Percentiles rank a stretch among this genome's conserved stretches.
Conservation (phyloP, 306 rosid species). For the Ceratonia siliqua region DNA sequence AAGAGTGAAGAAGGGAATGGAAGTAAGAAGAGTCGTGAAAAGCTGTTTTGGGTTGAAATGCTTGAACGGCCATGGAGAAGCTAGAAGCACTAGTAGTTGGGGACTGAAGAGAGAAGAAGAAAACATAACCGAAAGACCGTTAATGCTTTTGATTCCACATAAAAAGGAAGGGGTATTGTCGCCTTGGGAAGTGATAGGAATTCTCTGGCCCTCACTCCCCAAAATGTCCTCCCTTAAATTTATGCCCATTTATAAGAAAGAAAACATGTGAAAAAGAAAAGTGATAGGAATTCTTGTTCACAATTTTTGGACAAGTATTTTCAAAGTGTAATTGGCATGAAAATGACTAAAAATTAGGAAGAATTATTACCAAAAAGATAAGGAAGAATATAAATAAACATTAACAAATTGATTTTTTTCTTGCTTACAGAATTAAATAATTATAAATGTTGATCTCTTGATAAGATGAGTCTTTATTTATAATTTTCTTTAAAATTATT, state of each 20-base stretch:
- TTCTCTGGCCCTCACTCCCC: slow-evolving; percentile 37
- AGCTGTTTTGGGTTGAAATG: slow-evolving; percentile 15
- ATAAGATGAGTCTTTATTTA: no score
- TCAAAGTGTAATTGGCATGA: no score
- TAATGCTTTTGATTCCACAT: neutral
- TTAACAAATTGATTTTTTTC: no score
- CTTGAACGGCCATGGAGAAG: slow-evolving; percentile 36
- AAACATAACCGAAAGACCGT: slow-evolving; percentile 21
- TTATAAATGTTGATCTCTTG: no score
- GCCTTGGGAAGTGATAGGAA: slow-evolving; percentile 36
- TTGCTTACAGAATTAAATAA: no score
- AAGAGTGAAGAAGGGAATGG: slow-evolving; percentile 38
- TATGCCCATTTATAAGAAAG: neutral
- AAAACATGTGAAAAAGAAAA: neutral
- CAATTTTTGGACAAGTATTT: no score
- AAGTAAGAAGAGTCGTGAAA: slow-evolving; percentile 40
- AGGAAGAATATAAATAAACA: no score
- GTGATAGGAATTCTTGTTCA: neutral
- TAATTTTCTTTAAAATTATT: no score
- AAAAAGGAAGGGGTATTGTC: slow-evolving; percentile 13
- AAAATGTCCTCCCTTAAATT: no score
- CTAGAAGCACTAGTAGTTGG: slow-evolving; percentile 1
- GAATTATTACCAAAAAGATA: no score
- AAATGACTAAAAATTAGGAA: no score
- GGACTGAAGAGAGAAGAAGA: neutral